Percentiles rank a stretch among this genome's conserved stretches.
Conservation (phyloP, 1,284 basidiomycete genomes). For the Microstroma glucosiphilum region DNA sequence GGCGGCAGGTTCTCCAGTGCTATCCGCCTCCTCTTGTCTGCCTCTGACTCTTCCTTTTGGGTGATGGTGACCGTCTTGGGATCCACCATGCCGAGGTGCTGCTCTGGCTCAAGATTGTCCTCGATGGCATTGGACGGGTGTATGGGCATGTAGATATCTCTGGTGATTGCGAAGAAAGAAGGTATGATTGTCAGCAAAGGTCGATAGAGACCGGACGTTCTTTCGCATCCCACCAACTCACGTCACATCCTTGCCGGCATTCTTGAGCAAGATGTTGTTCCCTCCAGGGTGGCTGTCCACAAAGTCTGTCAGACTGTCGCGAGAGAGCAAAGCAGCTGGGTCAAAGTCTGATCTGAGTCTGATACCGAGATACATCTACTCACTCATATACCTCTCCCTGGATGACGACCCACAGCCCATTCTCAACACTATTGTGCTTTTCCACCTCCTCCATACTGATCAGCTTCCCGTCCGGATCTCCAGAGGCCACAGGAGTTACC, state of each 20-base stretch:
- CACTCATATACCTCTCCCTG: slow-evolving; percentile 47
- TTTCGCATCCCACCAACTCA: too few species aligned
- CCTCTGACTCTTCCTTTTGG: slow-evolving; percentile 68
- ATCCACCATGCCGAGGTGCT: slow-evolving; percentile 67
- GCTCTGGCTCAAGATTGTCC: slow-evolving; percentile 62
- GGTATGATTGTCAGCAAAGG: neutral
- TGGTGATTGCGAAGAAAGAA: slow-evolving; percentile 24
- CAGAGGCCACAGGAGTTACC: neutral
- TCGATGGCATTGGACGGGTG: slow-evolving; percentile 67
- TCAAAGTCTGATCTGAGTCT: too few species aligned
- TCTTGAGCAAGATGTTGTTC: slow-evolving; percentile 66
- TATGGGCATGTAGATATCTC: slow-evolving; percentile 63
- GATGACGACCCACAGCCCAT: slow-evolving; percentile 44
- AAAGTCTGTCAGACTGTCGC: slow-evolving; percentile 65
- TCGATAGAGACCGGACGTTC: neutral
- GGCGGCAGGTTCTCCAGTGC: slow-evolving; percentile 56
- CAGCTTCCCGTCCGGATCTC: slow-evolving; percentile 12
- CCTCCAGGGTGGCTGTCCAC: slow-evolving; percentile 73
- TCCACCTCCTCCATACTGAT: slow-evolving; percentile 37
- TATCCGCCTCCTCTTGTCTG: slow-evolving; percentile 59
- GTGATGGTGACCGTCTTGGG: slow-evolving; percentile 57
- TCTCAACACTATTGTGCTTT: slow-evolving; percentile 28
- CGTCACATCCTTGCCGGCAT: slow-evolving; percentile 75
- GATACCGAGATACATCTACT: too few species aligned
- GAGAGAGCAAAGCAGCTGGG: too few species aligned